A percentile compares a stretch with the other conserved stretches of the same genome.
Conservation (phyloP, 495 filamentous ascomycete genomes). For the Barbatosphaeria neglecta region DNA sequence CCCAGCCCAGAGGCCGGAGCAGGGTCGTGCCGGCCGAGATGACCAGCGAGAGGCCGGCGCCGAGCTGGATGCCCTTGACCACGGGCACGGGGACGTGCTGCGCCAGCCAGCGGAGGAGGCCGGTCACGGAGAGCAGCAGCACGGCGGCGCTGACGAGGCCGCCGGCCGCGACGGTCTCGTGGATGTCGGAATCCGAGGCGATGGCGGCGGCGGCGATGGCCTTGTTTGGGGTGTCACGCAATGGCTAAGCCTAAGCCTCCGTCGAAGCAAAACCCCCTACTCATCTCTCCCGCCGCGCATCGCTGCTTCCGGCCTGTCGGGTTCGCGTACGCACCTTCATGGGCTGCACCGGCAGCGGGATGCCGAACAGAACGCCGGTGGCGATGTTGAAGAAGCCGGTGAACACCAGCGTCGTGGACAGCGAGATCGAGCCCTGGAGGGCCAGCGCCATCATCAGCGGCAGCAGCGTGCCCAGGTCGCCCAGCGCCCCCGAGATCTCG, state of each 20-base stretch:
- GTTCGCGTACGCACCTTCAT: slow-evolving; percentile 48
- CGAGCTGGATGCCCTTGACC: slow-evolving; percentile 88
- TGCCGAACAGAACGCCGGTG: slow-evolving; percentile 71
- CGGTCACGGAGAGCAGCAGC: slow-evolving; percentile 63
- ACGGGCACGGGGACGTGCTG: slow-evolving; percentile 69
- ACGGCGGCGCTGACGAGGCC: slow-evolving; percentile 62
- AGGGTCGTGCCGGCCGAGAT: slow-evolving; percentile 59
- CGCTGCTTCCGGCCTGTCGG: too few species aligned
- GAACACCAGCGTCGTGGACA: slow-evolving; percentile 77
- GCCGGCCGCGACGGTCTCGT: slow-evolving; percentile 67
- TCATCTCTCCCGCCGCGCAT: too few species aligned
- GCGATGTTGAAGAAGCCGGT: slow-evolving; percentile 75
- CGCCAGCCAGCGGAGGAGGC: slow-evolving; percentile 58
- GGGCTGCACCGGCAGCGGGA: slow-evolving; percentile 77
- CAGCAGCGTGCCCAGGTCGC: slow-evolving; percentile 83
- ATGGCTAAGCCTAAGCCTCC: too few species aligned
- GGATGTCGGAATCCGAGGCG: slow-evolving; percentile 47
- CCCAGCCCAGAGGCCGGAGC: slow-evolving; percentile 46
- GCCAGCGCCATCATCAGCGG: slow-evolving; percentile 80
- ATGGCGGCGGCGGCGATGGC: slow-evolving; percentile 85
- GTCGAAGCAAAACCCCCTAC: too few species aligned
- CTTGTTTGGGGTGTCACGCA: slow-evolving; percentile 23
- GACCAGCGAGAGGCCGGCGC: slow-evolving; percentile 70
- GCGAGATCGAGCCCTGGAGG: slow-evolving; percentile 58
- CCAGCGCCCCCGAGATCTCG: slow-evolving; percentile 82